phyloP scores from a whole-genome alignment of 768 basidiomycete genomes.

The Heimioporus sp. region DNA sequence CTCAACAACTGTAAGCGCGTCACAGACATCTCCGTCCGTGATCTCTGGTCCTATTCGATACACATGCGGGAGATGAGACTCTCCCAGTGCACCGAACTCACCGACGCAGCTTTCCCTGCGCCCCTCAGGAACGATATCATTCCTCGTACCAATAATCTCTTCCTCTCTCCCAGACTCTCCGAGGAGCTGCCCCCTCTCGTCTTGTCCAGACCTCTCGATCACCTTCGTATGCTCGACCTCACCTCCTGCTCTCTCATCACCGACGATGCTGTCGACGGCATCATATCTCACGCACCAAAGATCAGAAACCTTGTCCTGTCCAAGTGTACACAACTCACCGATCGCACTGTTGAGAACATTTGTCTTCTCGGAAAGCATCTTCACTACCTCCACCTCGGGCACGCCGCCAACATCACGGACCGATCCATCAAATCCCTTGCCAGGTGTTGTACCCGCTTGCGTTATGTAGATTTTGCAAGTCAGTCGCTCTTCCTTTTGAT shows the following conservation, averaged over 20 bases:
- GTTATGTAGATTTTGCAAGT: conserved; percentile 98
- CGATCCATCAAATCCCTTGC: conserved; percentile 81
- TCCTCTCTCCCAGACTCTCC: conserved; percentile 34
- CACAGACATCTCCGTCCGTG: conserved; percentile 74
- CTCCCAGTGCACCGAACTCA: conserved; percentile 73
- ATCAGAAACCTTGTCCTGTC: conserved; percentile 86
- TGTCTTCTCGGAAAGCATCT: conserved; percentile 87
- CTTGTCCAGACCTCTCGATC: conserved; percentile 65
- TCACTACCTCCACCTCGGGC: conserved; percentile 94
- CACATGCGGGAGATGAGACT: conserved; percentile 92
- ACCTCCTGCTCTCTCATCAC: conserved; percentile 81
- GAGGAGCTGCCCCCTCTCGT: conserved; percentile 65
- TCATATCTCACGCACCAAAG: conserved; percentile 76
- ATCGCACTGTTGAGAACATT: conserved; percentile 79
- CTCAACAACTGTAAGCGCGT: conserved; percentile 79
- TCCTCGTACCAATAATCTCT: conserved; percentile 41
- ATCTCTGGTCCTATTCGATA: conserved; percentile 76
- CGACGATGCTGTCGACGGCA: conserved; percentile 80
- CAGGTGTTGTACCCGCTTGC: conserved; percentile 79
- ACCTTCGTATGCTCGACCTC: conserved; percentile 90
- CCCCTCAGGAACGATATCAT: conserved; percentile 42
- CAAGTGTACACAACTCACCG: conserved; percentile 78
- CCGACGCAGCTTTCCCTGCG: conserved; percentile 84
- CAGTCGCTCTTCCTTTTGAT: conserved; percentile 29
- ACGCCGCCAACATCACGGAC: conserved; percentile 88